Evolutionary conservation across 192 early-diverging fungal genomes (phyloP).

Genomic region (Linnemannia elongata): DNA sequence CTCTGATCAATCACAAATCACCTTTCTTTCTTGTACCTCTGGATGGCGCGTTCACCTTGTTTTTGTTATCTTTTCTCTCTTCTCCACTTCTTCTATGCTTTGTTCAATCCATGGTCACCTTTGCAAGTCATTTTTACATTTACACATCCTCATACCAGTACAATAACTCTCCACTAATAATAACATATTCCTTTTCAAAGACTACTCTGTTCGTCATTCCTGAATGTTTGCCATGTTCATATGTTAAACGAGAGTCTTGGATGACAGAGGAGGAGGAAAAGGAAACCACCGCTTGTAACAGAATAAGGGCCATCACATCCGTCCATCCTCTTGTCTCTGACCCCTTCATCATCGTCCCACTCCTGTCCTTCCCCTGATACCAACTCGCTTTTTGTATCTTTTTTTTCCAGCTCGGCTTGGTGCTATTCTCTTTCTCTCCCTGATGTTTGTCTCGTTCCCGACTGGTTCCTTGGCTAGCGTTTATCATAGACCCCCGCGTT

Average conservation of each 20-base stretch:
- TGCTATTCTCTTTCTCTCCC: not conserved
- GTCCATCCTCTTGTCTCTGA: not conserved
- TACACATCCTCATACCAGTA: constrained; percentile 8
- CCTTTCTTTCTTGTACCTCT: not conserved
- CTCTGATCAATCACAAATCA: not conserved
- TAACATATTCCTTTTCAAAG: not conserved
- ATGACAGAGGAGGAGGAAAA: not conserved
- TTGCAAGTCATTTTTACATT: not conserved
- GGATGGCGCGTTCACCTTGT: not conserved
- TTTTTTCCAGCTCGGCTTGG: not conserved
- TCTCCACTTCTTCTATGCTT: not conserved
- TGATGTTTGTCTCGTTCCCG: not conserved
- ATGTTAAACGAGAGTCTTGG: not conserved
- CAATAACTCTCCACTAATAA: constrained; percentile 3
- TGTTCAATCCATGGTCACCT: not conserved
- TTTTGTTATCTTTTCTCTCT: not conserved
- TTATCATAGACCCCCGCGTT: not conserved
- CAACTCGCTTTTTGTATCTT: not conserved
- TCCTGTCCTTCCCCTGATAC: not conserved
- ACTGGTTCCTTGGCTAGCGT: not conserved
- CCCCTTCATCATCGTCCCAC: not conserved
- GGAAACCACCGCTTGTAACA: not conserved
- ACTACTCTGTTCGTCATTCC: not conserved
- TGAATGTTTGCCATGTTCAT: not conserved
- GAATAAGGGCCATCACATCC: not conserved